phyloP scores from a whole-genome alignment of 805 yeast genomes.

The Lachancea quebecensis region DNA sequence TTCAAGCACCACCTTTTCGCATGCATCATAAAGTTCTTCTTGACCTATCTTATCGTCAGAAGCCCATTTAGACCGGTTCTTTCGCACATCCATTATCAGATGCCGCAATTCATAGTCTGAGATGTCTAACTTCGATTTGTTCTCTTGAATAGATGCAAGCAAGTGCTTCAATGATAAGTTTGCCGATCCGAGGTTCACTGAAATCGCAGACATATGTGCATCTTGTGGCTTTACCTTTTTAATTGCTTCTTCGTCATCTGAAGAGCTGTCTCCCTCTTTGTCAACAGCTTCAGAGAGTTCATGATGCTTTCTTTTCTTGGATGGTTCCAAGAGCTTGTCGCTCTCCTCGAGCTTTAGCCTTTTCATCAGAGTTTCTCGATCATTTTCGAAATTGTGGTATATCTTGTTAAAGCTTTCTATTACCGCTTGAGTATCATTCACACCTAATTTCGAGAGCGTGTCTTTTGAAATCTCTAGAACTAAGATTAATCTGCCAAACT shows the following conservation, averaged over 20 bases:
- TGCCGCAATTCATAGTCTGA: conserved; percentile 80
- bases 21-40: conserved; percentile 95
- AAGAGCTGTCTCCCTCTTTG: conserved; percentile 12
- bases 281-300: conserved; percentile 15
- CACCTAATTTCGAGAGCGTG: conserved; percentile 29
- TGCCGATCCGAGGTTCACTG: conserved; percentile 62
- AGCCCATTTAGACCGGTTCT: conserved; percentile 96
- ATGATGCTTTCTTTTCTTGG: conserved; percentile 20
- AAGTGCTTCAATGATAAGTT: conserved; percentile 74
- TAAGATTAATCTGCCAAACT: conserved; percentile 24
- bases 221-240: conserved; percentile 22
- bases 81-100: conserved; percentile 84
- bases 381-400: conserved; percentile 72
- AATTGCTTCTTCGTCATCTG: conserved; percentile 9
- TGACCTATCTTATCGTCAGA: conserved; percentile 93
- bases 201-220: conserved; percentile 16
- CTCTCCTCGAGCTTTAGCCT: conserved; percentile 73
- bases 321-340: conserved; percentile 52
- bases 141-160: conserved; percentile 66
- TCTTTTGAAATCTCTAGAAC: conserved; percentile 32
- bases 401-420: conserved; percentile 64
- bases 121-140: conserved; percentile 65
- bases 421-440: conserved; percentile 29
- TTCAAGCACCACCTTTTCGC: conserved; percentile 90
- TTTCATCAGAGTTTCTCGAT: conserved; percentile 64